A percentile compares a stretch with the other conserved stretches of the same genome.
These are phyloP conservation scores for Solanum pennellii DNA, from an alignment of 257 asterid genomes.

Conservation along the genomic window DNA sequence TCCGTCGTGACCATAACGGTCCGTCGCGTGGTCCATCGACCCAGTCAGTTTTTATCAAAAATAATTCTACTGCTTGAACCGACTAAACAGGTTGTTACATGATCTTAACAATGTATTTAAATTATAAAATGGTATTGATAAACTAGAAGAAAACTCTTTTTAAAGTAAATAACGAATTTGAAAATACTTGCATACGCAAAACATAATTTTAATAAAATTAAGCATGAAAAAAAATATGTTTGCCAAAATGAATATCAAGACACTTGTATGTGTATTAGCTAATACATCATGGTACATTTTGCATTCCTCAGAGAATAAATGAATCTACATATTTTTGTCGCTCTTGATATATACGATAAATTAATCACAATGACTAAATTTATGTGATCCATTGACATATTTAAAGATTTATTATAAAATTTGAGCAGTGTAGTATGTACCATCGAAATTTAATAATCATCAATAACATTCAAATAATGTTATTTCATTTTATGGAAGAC, in stretches of 20 bases:
- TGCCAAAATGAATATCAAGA: constrained; percentile 25
- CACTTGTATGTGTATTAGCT: constrained; percentile 19
- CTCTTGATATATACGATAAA: constrained; percentile 23
- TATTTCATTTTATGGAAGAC: constrained; percentile 36
- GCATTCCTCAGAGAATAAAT: constrained; percentile 30
- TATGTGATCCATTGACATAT: constrained; percentile 15
- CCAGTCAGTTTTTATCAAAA: too few relatives aligned
- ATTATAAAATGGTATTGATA: not conserved
- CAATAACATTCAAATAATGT: constrained; percentile 30
- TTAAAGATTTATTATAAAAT: constrained; percentile 25
- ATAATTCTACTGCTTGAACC: too few relatives aligned
- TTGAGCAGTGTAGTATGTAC: constrained; percentile 33
- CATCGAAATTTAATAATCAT: constrained; percentile 31
- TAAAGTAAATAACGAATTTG: not conserved
- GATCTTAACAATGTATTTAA: not conserved
- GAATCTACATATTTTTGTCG: constrained; percentile 28
- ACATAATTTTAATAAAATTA: not conserved
- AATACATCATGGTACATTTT: constrained; percentile 30
- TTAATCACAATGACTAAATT: constrained; percentile 30
- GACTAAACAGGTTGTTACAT: too few relatives aligned
- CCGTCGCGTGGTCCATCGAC: too few relatives aligned
- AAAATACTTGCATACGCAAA: not conserved
- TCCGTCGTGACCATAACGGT: too few relatives aligned
- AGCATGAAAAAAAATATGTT: constrained; percentile 10
- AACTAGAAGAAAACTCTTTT: not conserved